Base-by-base conservation (phyloP, 139 green algal genomes). In the Tetraselmis chui region DNA sequence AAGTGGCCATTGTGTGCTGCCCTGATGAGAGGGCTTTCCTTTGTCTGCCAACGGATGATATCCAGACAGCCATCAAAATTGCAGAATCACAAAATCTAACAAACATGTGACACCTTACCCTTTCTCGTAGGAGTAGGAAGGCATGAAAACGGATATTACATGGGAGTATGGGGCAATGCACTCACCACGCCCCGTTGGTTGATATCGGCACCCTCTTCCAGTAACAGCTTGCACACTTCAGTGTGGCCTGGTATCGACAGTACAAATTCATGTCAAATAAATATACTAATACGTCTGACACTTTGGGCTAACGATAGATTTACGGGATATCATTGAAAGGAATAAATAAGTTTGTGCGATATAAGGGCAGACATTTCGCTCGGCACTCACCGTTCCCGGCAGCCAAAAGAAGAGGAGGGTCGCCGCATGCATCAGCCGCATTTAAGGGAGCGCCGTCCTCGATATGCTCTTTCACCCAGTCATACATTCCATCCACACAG, bases 401-500 rank as follows among this genome's bases (percentile, higher is more conserved):
- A 58, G 95, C 95, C 27, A 98, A 86, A 28, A 98, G 83, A 1
- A 98, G 90, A 0, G 95, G 95, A 0, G 95, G 95, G 82, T 98
- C 95, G 0, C 95, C 95, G 85, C 95, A 98, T 79, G 97, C 92
- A 85, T 98, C 95, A 0, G 93, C 89, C 82, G 97, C 95, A 82
- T 98, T 97, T 28, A 98, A 80, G 0, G 95, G 93, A 0, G 92
- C 94, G 30, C 95, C 95, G 87, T 98, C 94, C 78, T 89, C 59
- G 29, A 98, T 93, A 84, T 98, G 94, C 85, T 97, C 93, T 84
- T 95, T 93, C 28, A 98, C 94, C 95, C 95, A 98, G 88, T 98
- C 95, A 80, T 96, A 95, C 77, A 94, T 94, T 2, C 95, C 95
- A 82, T 98, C 95, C 25, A 96, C 94, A 87, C 92, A 96, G 82